These are phyloP conservation scores for Skeletonema potamos DNA, from an alignment of 108 stramenopile genomes.

Conservation along the genomic window DNA sequence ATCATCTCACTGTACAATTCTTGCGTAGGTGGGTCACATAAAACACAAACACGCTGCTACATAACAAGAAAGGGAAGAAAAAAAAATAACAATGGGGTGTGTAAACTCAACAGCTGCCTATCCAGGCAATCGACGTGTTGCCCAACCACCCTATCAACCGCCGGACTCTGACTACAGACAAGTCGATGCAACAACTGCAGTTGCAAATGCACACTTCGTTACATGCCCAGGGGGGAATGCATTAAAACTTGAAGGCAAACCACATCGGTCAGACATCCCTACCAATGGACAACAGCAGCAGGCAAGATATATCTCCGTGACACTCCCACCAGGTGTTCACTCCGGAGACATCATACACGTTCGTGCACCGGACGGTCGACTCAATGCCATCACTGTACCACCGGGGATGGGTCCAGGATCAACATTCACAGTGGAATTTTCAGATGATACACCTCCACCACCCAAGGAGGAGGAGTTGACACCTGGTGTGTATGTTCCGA, in stretches of 20 bases:
- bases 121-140: slow-evolving; percentile 67
- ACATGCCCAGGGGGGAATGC: slow-evolving; percentile 86
- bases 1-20: too few relatives aligned
- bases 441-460: slow-evolving; percentile 39
- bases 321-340: slow-evolving; percentile 69
- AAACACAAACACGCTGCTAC: background rate
- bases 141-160: slow-evolving; percentile 62
- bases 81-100: slow-evolving; percentile 18
- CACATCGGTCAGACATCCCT: slow-evolving; percentile 34
- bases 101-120: slow-evolving; percentile 44
- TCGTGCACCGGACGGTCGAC: slow-evolving; percentile 72
- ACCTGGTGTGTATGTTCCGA: slow-evolving; percentile 43
- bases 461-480: slow-evolving; percentile 30
- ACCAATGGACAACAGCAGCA: slow-evolving; percentile 13
- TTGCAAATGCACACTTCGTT: slow-evolving; percentile 78
- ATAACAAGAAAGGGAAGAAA: slow-evolving; percentile 1
- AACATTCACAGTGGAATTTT: slow-evolving; percentile 86
- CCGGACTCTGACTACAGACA: slow-evolving; percentile 51
- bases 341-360: slow-evolving; percentile 82
- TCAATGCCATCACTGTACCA: slow-evolving; percentile 80
- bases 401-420: slow-evolving; percentile 80
- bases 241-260: slow-evolving; percentile 63
- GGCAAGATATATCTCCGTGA: slow-evolving; percentile 73
- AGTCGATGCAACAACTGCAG: slow-evolving; percentile 39
- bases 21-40: too few relatives aligned